These are phyloP conservation scores for Tolypocladium guangdongense DNA, from an alignment of 2,329 filamentous ascomycete species.

Conservation along the genomic window DNA sequence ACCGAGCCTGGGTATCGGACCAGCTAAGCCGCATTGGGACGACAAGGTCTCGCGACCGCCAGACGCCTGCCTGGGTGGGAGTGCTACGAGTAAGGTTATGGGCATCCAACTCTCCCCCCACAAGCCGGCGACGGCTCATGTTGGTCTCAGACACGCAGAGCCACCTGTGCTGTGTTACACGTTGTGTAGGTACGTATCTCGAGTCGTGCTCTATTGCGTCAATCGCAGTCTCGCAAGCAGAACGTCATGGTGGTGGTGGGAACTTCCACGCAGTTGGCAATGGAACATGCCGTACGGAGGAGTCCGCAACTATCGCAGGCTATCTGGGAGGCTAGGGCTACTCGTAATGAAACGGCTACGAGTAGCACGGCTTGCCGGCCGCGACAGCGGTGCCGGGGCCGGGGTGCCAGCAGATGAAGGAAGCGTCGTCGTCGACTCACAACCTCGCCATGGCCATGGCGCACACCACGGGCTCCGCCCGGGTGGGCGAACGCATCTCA, in stretches of 20 bases:
- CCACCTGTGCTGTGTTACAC: not conserved
- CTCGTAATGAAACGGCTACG: not conserved
- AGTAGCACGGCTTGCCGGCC: not conserved
- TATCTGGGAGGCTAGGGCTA: not conserved
- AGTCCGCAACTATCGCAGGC: not conserved
- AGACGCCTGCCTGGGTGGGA: not conserved
- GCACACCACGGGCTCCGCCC: not conserved
- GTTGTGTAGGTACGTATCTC: not conserved
- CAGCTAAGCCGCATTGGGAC: slow-evolving; percentile 5
- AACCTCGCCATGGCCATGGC: not conserved
- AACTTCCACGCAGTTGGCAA: not conserved
- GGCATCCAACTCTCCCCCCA: not conserved
- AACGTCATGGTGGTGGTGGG: not conserved
- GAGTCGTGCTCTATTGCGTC: not conserved
- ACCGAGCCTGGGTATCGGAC: slow-evolving; percentile 9
- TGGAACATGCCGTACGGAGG: no score
- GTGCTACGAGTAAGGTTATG: not conserved
- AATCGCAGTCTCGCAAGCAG: not conserved
- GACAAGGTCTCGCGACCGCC: not conserved
- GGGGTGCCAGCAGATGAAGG: not conserved
- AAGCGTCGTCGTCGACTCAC: not conserved
- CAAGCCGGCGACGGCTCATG: not conserved
- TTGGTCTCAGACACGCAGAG: slow-evolving; percentile 1
- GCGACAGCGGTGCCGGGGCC: not conserved
- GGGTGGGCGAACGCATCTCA: slow-evolving; percentile 1